Percentiles rank a stretch among this genome's conserved stretches.
Evolutionary conservation across 768 basidiomycete genomes (phyloP).

Genomic region (Trametes sanguinea): DNA sequence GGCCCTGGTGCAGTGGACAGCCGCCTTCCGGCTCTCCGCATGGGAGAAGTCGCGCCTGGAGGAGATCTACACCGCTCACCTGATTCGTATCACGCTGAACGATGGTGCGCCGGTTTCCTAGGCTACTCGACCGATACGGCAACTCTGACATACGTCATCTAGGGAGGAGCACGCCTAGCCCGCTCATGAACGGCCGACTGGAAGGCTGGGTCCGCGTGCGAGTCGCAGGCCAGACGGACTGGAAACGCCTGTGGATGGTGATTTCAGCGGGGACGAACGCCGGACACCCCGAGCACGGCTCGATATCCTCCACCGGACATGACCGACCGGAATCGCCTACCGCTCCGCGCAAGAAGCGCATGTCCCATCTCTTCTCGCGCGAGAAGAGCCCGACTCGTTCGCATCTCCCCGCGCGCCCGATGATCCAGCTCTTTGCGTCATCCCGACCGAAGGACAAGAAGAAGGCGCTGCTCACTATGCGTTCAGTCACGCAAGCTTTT

Average conservation of each 20-base stretch:
- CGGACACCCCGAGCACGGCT: slow-evolving; percentile 29
- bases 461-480: slow-evolving; percentile 69
- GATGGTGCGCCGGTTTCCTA: slow-evolving; percentile 36
- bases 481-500: slow-evolving; percentile 78
- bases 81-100: slow-evolving; percentile 76
- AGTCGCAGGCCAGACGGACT: slow-evolving; percentile 95
- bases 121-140: neutral
- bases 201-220: slow-evolving; percentile 93
- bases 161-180: slow-evolving; percentile 56
- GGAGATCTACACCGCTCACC: slow-evolving; percentile 96
- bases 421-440: slow-evolving; percentile 61
- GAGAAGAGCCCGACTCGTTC: slow-evolving; percentile 38
- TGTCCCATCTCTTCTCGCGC: slow-evolving; percentile 70
- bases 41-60: slow-evolving; percentile 97
- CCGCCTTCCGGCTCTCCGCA: slow-evolving; percentile 82
- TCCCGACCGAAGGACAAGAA: slow-evolving; percentile 75
- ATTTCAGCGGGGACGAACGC: slow-evolving; percentile 50
- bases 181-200: slow-evolving; percentile 70
- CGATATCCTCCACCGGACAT: slow-evolving; percentile 28
- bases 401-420: slow-evolving; percentile 32
- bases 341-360: slow-evolving; percentile 47
- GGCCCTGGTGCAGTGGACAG: slow-evolving; percentile 84
- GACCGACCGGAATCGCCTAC: slow-evolving; percentile 21
- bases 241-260: slow-evolving; percentile 90
- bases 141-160: neutral